phyloP scores from a whole-genome alignment of 2,329 filamentous ascomycete species.

The Alternaria hordeiaustralica region DNA sequence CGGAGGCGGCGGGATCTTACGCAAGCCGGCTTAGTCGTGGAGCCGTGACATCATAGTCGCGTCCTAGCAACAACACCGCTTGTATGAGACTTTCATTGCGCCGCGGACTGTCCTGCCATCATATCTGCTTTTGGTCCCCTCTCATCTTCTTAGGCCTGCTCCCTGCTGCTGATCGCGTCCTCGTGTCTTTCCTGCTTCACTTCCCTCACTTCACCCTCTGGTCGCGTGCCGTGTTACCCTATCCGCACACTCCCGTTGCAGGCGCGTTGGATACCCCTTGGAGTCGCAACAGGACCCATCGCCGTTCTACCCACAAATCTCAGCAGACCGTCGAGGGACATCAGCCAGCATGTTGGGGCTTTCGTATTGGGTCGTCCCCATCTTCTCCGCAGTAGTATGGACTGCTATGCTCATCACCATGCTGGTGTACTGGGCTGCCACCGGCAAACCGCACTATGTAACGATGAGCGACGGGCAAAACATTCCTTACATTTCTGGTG shows the following conservation, averaged over 20 bases:
- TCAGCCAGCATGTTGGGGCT: slow-evolving; percentile 42
- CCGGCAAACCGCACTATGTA: slow-evolving; percentile 63
- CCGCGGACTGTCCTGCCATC: neutral
- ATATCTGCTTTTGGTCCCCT: slow-evolving; percentile 4
- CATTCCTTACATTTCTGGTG: slow-evolving; percentile 76
- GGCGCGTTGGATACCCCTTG: neutral
- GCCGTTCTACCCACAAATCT: neutral
- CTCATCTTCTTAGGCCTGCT: slow-evolving; percentile 5
- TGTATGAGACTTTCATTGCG: slow-evolving; percentile 12
- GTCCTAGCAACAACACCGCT: slow-evolving; percentile 10
- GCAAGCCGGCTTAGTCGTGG: slow-evolving; percentile 9
- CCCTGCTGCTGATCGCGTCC: slow-evolving; percentile 1
- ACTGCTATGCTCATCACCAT: slow-evolving; percentile 70
- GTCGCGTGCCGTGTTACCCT: slow-evolving; percentile 5
- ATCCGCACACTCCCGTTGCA: slow-evolving; percentile 8
- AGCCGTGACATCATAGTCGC: slow-evolving; percentile 20
- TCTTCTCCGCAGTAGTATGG: slow-evolving; percentile 65
- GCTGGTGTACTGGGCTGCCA: slow-evolving; percentile 71
- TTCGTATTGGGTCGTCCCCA: slow-evolving; percentile 69
- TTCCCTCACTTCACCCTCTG: neutral
- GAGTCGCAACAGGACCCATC: neutral
- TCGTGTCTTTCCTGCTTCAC: slow-evolving; percentile 1
- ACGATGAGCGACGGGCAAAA: slow-evolving; percentile 65
- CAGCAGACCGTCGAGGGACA: neutral
- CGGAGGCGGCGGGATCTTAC: slow-evolving; percentile 14